Evolutionary conservation across 768 basidiomycete genomes (phyloP).

Genomic region (Leccinum aurantiacum): DNA sequence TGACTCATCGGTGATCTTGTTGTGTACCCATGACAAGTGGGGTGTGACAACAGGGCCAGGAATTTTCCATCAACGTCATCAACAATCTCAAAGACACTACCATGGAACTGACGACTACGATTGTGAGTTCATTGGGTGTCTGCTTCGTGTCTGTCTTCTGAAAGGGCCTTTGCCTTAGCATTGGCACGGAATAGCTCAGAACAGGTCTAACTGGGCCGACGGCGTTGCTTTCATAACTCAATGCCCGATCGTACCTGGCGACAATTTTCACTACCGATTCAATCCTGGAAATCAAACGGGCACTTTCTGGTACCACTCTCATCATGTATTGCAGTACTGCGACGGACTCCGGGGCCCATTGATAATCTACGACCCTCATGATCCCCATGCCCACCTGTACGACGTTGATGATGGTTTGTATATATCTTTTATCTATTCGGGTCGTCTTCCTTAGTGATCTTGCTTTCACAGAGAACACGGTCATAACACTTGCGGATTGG

Average conservation of each 20-base stretch:
- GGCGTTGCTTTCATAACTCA: constrained; percentile 45
- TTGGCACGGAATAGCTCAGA: constrained; percentile 38
- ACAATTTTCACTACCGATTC: constrained; percentile 44
- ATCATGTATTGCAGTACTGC: constrained; percentile 39
- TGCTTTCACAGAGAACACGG: constrained; percentile 35
- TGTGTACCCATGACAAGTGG: background rate
- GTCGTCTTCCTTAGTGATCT: constrained; percentile 1
- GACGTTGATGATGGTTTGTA: constrained; percentile 47
- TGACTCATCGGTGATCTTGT: background rate
- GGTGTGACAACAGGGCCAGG: constrained; percentile 27
- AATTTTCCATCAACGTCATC: constrained; percentile 39
- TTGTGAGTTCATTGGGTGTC: constrained; percentile 29
- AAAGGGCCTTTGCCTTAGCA: constrained; percentile 21
- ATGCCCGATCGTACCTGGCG: constrained; percentile 42
- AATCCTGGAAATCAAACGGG: constrained; percentile 39
- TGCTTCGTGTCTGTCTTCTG: background rate
- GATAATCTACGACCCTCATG: constrained; percentile 46
- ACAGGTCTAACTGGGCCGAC: constrained; percentile 36
- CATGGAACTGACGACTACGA: constrained; percentile 37
- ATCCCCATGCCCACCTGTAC: constrained; percentile 42
- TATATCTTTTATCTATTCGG: background rate
- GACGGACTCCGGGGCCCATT: constrained; percentile 44
- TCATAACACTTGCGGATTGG: constrained; percentile 49
- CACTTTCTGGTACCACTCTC: constrained; percentile 52
- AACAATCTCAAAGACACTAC: constrained; percentile 32